Conservation (phyloP, 768 basidiomycete genomes). For the Butyriboletus loyo region DNA sequence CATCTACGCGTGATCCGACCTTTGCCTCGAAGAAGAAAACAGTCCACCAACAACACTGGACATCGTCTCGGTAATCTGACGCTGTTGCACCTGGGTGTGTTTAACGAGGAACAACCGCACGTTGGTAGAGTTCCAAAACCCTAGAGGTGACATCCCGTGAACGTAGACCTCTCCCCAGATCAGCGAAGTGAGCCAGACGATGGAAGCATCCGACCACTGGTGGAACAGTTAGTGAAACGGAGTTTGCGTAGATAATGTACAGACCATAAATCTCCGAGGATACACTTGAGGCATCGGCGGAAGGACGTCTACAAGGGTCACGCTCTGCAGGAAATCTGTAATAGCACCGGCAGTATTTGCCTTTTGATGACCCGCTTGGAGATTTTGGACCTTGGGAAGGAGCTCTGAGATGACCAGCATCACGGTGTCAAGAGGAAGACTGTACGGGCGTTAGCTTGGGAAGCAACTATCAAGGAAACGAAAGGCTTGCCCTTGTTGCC, state of each 20-base stretch:
- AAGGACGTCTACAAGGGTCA: conserved; percentile 67
- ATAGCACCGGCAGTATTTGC: conserved; percentile 65
- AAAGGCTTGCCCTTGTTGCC: conserved; percentile 84
- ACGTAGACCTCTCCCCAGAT: conserved; percentile 97
- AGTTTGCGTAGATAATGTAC: conserved; percentile 22
- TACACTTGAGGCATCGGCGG: conserved; percentile 63
- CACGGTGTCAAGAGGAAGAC: conserved; percentile 84
- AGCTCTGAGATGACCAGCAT: conserved; percentile 88
- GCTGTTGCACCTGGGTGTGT: conserved; percentile 66
- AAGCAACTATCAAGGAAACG: background rate
- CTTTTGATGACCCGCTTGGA: conserved; percentile 66
- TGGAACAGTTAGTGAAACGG: background rate
- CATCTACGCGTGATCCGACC: conserved; percentile 26
- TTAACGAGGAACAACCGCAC: conserved; percentile 91
- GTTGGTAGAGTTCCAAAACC: conserved; percentile 87
- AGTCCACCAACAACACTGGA: conserved; percentile 81
- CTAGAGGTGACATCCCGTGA: conserved; percentile 79
- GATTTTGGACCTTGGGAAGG: conserved; percentile 76
- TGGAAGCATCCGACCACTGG: conserved; percentile 90
- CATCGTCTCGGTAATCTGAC: conserved; percentile 75
- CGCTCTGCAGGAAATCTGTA: conserved; percentile 69
- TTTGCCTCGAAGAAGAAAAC: conserved; percentile 43
- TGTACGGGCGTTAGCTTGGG: conserved; percentile 30
- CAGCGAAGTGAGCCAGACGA: conserved; percentile 88
- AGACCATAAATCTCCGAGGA: conserved; percentile 74